Base-by-base conservation (phyloP, 805 yeast species). In the Starmerella lactis-condensi region DNA sequence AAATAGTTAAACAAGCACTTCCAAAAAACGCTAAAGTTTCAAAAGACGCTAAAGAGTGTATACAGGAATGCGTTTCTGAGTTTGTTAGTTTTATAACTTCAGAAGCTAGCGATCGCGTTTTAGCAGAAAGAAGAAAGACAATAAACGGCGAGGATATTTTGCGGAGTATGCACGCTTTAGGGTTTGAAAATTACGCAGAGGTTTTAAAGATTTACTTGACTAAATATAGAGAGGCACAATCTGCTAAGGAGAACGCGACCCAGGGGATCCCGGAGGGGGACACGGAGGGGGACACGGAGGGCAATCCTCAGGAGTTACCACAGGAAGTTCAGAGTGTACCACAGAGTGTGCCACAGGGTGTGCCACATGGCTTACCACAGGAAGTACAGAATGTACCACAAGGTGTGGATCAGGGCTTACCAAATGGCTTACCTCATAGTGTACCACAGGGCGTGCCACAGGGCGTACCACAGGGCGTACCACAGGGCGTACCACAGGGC, bases 21-120 rank as follows among this genome's bases (percentile, higher is more conserved):
- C 85, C 89, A 3, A 55, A 62, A 9, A 69, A 72, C 22, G 85
- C 83, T 8, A 75, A 75, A 45, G 70, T 75, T 1, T 71, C 81
- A 15, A 75, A 75, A 45, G 89, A 75, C 44, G 76, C 83, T 26
- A 74, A 75, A 45, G 83, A 73, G 43, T 69, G 78, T 41, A 69
- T 72, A 54, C 79, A 72, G 50, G 78, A 72, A 45, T 72, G 76
- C 45, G 78, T 70, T 4, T 57, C 67, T 29, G 76, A 72, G 50
- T 72, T 70, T 49, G 73, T 72, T 21, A 66, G 75, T 7, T 72
- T 72, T 50, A 65, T 72, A 33, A 72, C 78, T 3, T 64, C 72
- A 21, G 77, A 72, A 51, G 64, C 64, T 13, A 64, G 74, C 29
- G 78, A 72, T 38, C 65, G 63, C 43, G 71, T 77, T 46, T 46